These are phyloP conservation scores for Penicillium arizonense DNA, from an alignment of 495 filamentous ascomycete genomes.

Conservation along the genomic window DNA sequence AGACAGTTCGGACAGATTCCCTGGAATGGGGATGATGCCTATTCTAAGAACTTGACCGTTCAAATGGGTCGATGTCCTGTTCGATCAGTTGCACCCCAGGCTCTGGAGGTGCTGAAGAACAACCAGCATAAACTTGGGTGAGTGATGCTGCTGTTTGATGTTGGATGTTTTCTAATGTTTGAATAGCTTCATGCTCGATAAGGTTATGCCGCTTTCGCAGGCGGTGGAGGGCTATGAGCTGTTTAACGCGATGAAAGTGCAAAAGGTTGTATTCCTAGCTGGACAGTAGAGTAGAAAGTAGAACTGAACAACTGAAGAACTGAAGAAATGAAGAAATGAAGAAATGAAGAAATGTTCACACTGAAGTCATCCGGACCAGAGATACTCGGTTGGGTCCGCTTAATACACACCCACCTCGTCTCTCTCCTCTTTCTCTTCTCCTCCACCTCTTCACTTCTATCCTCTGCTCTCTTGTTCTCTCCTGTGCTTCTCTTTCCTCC, in stretches of 20 bases:
- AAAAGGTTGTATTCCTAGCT: slow-evolving; percentile 72
- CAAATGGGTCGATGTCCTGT: slow-evolving; percentile 96
- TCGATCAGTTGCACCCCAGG: slow-evolving; percentile 74
- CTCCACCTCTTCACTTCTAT: slow-evolving; percentile 19
- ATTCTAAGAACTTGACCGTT: slow-evolving; percentile 85
- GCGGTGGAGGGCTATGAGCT: slow-evolving; percentile 88
- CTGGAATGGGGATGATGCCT: slow-evolving; percentile 79
- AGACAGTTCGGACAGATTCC: slow-evolving; percentile 59
- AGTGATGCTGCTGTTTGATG: slow-evolving; percentile 26
- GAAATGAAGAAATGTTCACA: neutral
- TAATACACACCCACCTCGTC: slow-evolving; percentile 23
- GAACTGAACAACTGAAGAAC: no score
- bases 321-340: neutral
- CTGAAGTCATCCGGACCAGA: neutral
- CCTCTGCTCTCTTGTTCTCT: slow-evolving; percentile 21
- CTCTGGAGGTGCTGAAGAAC: slow-evolving; percentile 73
- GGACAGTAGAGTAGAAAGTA: slow-evolving; percentile 33
- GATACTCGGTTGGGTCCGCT: slow-evolving; percentile 17
- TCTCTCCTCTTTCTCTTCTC: slow-evolving; percentile 21
- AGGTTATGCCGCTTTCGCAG: slow-evolving; percentile 83
- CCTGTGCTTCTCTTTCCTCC: slow-evolving; percentile 14
- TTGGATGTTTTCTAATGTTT: slow-evolving; percentile 1
- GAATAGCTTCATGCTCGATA: slow-evolving; percentile 85
- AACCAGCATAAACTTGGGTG: slow-evolving; percentile 82
- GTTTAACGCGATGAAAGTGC: slow-evolving; percentile 89